phyloP scores from a whole-genome alignment of 768 basidiomycete species.

The Gautieria morchelliformis region DNA sequence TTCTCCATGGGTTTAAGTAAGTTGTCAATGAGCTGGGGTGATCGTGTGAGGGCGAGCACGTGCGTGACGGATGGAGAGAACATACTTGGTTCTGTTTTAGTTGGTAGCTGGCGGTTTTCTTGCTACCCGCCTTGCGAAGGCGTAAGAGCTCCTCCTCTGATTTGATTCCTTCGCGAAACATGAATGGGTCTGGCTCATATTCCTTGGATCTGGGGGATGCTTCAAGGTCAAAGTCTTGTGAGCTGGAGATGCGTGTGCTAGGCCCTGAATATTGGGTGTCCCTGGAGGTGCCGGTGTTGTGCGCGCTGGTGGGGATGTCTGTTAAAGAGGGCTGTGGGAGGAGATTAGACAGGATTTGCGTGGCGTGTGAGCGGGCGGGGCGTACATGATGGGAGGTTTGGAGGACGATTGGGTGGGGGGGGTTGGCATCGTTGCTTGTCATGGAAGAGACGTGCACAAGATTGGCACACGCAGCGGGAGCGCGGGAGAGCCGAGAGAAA shows the following conservation, averaged over 20 bases:
- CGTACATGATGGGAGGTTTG: neutral
- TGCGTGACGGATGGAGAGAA: constrained; percentile 9
- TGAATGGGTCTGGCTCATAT: constrained; percentile 47
- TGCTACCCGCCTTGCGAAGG: constrained; percentile 48
- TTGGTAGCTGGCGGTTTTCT: constrained; percentile 56
- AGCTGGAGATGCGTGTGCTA: neutral
- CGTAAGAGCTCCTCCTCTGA: constrained; percentile 53
- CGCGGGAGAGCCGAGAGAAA: neutral
- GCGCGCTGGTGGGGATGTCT: neutral
- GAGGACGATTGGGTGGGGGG: neutral
- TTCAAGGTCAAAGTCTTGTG: constrained; percentile 1
- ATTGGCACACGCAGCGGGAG: neutral
- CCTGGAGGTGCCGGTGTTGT: neutral
- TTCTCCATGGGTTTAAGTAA: constrained; percentile 87
- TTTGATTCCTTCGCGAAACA: constrained; percentile 50
- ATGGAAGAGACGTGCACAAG: neutral
- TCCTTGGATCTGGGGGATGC: neutral
- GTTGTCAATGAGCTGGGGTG: constrained; percentile 64
- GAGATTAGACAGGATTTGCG: neutral
- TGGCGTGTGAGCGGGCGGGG: neutral
- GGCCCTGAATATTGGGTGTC: neutral
- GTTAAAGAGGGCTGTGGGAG: neutral
- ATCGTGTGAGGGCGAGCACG: constrained; percentile 7
- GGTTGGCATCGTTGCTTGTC: neutral
- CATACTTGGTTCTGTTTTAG: constrained; percentile 63